Evolutionary conservation across 192 early-diverging fungal species (phyloP).

Genomic region (Backusella australiensis): DNA sequence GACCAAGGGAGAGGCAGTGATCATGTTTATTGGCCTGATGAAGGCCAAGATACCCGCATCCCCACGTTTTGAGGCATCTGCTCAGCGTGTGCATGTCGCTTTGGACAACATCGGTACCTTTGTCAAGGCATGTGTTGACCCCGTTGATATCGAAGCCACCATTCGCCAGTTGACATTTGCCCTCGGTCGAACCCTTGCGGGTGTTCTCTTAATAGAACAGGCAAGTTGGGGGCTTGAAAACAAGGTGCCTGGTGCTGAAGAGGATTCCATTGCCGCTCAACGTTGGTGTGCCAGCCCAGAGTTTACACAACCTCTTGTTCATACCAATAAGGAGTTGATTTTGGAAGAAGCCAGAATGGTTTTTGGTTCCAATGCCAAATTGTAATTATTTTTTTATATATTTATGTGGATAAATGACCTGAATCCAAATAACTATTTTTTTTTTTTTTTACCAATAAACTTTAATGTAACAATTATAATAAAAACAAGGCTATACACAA

Average conservation of each 20-base stretch:
- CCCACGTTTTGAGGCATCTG: not conserved
- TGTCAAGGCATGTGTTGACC: slow-evolving; percentile 18
- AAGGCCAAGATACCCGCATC: not conserved
- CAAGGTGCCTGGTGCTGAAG: not conserved
- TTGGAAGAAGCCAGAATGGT: slow-evolving; percentile 22
- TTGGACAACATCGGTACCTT: slow-evolving; percentile 22
- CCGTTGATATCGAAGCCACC: slow-evolving; percentile 34
- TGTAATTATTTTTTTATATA: not conserved
- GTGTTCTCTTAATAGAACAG: slow-evolving; percentile 48
- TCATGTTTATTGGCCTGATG: not conserved
- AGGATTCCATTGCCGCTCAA: not conserved
- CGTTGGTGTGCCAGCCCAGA: slow-evolving; percentile 22
- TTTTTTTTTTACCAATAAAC: too few relatives aligned
- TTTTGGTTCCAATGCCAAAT: slow-evolving; percentile 21
- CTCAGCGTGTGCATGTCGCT: slow-evolving; percentile 25
- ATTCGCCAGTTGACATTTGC: slow-evolving; percentile 48
- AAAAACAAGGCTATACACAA: not conserved
- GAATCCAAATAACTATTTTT: too few relatives aligned
- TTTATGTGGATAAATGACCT: too few relatives aligned
- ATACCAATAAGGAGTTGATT: not conserved
- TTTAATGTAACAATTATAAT: too few relatives aligned
- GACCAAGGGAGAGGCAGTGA: slow-evolving; percentile 33
- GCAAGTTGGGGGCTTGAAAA: slow-evolving; percentile 37
- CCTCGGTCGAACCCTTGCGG: slow-evolving; percentile 44
- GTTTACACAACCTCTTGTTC: slow-evolving; percentile 11